A percentile compares a stretch with the other conserved stretches of the same genome.
These are phyloP conservation scores for Hemileccinum impolitum DNA, from an alignment of 768 basidiomycete genomes.

Conservation along the genomic window DNA sequence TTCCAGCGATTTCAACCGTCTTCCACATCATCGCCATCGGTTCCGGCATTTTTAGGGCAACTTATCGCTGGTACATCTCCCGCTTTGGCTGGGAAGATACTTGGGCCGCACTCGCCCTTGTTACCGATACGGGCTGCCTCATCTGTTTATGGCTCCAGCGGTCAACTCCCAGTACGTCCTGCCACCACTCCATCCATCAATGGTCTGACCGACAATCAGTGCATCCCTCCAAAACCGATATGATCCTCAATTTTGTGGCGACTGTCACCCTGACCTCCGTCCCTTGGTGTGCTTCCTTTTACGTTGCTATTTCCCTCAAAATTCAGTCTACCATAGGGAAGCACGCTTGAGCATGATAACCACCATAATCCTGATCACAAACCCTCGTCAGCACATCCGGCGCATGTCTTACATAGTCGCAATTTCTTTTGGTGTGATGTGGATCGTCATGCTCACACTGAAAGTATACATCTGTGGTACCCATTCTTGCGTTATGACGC, in stretches of 20 bases:
- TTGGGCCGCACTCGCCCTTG: conserved; percentile 16
- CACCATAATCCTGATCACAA: conserved; percentile 6
- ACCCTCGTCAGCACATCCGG: not conserved
- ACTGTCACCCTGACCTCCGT: conserved; percentile 2
- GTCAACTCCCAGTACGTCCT: conserved; percentile 3
- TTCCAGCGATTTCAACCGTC: conserved; percentile 2
- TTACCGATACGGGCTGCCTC: conserved; percentile 10
- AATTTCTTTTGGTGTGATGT: conserved; percentile 14
- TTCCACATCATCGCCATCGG: conserved; percentile 12
- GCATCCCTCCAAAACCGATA: not conserved
- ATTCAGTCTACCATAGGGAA: conserved; percentile 2
- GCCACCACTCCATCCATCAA: not conserved
- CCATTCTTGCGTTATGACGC: not conserved
- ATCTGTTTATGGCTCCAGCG: conserved; percentile 3
- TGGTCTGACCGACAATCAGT: not conserved
- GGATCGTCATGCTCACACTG: conserved; percentile 2
- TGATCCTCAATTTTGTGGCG: conserved; percentile 5
- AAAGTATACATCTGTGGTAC: conserved; percentile 5
- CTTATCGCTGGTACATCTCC: conserved; percentile 13
- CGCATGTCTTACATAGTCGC: not conserved
- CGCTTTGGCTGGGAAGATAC: conserved; percentile 17
- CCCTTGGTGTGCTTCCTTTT: conserved; percentile 8
- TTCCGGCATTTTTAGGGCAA: conserved; percentile 13
- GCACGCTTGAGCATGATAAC: conserved; percentile 19
- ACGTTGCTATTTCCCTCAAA: not conserved